phyloP scores from a whole-genome alignment of 352 stramenopile genomes.

The Phytophthora cajani region DNA sequence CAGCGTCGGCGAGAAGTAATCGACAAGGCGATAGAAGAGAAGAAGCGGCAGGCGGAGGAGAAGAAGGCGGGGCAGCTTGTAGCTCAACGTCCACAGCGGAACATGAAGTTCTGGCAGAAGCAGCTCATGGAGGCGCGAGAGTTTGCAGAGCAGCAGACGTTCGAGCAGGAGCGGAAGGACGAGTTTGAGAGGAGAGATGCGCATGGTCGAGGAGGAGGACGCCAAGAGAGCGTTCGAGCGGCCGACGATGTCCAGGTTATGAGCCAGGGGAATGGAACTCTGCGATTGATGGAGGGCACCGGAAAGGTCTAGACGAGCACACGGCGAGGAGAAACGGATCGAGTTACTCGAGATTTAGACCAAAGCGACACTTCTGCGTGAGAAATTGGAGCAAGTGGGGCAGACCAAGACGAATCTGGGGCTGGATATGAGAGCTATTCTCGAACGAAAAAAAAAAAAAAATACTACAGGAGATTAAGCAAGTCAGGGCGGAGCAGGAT shows the following conservation, averaged over 20 bases:
- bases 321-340: conserved; percentile 56
- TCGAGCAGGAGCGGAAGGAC: conserved; percentile 25
- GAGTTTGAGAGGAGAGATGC: conserved; percentile 47
- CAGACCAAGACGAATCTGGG: conserved; percentile 46
- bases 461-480: conserved; percentile 66
- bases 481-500: conserved; percentile 55
- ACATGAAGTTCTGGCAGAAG: conserved; percentile 77
- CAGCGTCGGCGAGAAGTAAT: conserved; percentile 38
- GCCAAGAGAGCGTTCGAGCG: conserved; percentile 20
- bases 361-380: conserved; percentile 46
- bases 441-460: conserved; percentile 60
- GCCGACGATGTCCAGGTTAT: conserved; percentile 8
- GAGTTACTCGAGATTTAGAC: conserved; percentile 66
- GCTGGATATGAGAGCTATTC: conserved; percentile 53
- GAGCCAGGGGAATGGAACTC: conserved; percentile 68
- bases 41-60: conserved; percentile 33
- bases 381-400: conserved; percentile 62
- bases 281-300: conserved; percentile 47
- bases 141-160: conserved; percentile 56
- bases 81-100: conserved; percentile 53
- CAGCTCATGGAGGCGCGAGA: conserved; percentile 57
- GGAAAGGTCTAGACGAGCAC: conserved; percentile 55
- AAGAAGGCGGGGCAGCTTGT: conserved; percentile 12
- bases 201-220: conserved; percentile 37
- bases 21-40: conserved; percentile 48